Conservation (phyloP, 2,329 filamentous ascomycete genomes). For the Claviceps pusilla region DNA sequence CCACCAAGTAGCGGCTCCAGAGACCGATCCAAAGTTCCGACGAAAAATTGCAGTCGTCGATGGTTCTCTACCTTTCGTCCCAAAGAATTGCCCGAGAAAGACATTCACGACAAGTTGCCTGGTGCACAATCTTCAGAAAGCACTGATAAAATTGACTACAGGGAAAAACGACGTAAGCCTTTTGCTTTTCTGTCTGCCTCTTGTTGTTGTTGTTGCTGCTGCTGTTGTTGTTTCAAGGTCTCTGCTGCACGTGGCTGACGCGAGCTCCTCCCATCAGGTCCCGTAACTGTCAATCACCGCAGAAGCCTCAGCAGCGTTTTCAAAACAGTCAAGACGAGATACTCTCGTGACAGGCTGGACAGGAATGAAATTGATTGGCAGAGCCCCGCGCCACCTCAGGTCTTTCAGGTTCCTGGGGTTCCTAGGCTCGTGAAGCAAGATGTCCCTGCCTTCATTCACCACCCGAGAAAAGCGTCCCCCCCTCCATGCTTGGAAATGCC, state of each 20-base stretch:
- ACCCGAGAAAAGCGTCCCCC: slow-evolving; percentile 2
- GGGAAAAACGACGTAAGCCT: background rate
- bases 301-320: slow-evolving; percentile 18
- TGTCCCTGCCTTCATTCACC: background rate
- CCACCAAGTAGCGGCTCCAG: slow-evolving; percentile 1
- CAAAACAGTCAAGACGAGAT: slow-evolving; percentile 14
- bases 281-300: slow-evolving; percentile 8
- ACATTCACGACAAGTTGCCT: background rate
- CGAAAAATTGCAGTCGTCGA: slow-evolving; percentile 3
- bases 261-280: background rate
- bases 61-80: slow-evolving; percentile 10
- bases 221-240: background rate
- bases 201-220: background rate
- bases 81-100: slow-evolving; percentile 1
- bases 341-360: slow-evolving; percentile 11
- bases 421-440: background rate
- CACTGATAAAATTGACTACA: background rate
- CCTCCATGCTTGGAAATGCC: slow-evolving; percentile 17
- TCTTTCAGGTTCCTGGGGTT: background rate
- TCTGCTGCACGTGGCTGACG: background rate
- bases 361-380: slow-evolving; percentile 2
- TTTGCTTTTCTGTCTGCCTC: background rate
- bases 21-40: slow-evolving; percentile 3
- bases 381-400: background rate
- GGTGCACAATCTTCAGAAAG: background rate